Conservation (phyloP, 2,329 filamentous ascomycete genomes). For the Diaporthe ilicicola region DNA sequence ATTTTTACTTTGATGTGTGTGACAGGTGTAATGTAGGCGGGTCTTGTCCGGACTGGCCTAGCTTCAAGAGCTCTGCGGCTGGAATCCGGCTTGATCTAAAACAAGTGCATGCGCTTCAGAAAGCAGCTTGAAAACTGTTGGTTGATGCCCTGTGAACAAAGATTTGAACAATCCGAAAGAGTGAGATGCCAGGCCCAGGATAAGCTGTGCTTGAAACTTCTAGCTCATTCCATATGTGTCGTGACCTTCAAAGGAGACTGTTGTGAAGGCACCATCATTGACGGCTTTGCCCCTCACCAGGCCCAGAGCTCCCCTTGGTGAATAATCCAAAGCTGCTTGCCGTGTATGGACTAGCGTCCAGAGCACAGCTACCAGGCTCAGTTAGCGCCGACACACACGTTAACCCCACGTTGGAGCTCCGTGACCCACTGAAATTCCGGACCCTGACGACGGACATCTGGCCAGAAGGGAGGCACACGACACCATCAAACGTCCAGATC, state of each 20-base stretch:
- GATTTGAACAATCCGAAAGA: background rate
- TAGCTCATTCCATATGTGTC: background rate
- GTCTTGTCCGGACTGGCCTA: background rate
- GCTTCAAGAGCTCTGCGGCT: background rate
- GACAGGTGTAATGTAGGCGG: background rate
- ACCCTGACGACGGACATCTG: slow-evolving; percentile 29
- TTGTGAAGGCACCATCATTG: background rate
- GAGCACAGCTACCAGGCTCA: slow-evolving; percentile 16
- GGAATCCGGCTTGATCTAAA: background rate
- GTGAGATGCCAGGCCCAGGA: background rate
- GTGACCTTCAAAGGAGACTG: background rate
- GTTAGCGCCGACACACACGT: slow-evolving; percentile 18
- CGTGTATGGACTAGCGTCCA: slow-evolving; percentile 9
- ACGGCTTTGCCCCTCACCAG: slow-evolving; percentile 4
- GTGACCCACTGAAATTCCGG: slow-evolving; percentile 27
- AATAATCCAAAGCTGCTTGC: slow-evolving; percentile 6
- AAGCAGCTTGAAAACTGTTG: background rate
- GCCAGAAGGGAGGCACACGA: slow-evolving; percentile 33
- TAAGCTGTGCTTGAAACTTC: background rate
- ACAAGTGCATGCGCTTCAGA: background rate
- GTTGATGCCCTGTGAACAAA: background rate
- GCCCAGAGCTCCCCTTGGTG: background rate
- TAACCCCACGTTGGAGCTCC: slow-evolving; percentile 27
- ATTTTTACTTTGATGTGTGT: background rate
- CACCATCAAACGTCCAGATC: slow-evolving; percentile 23